Conservation (phyloP, 208 protist genomes). For the Crithidia brevicula region DNA sequence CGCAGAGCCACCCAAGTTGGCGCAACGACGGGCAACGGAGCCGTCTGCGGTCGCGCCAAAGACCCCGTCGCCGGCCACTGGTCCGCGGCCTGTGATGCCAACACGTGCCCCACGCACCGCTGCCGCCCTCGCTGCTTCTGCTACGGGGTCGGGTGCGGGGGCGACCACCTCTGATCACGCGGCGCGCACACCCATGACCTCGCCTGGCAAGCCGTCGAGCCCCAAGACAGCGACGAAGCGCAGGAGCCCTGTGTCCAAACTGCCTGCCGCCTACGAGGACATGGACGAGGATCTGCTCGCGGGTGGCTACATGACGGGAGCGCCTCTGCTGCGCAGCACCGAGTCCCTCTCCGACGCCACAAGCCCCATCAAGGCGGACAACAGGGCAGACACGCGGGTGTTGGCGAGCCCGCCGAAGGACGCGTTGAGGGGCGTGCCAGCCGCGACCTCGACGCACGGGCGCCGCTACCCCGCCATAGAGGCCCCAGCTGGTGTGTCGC, state of each 20-base stretch:
- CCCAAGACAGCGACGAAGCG: neutral
- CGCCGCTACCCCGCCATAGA: conserved; percentile 17
- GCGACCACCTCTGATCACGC: neutral
- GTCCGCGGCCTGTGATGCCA: neutral
- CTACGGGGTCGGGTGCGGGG: neutral
- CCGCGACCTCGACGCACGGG: conserved; percentile 1
- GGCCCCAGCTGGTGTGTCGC: conserved; percentile 5
- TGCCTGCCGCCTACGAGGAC: neutral
- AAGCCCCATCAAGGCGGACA: neutral
- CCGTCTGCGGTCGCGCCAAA: neutral
- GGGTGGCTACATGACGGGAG: conserved; percentile 30
- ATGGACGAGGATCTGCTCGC: conserved; percentile 33
- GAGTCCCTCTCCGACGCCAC: conserved; percentile 1
- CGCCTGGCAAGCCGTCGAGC: neutral
- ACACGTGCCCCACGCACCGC: neutral
- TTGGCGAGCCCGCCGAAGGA: conserved; percentile 5
- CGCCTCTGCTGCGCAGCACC: conserved; percentile 11
- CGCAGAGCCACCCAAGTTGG: conserved; percentile 3
- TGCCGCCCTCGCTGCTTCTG: no score
- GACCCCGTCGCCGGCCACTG: conserved; percentile 1
- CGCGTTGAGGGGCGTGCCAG: neutral
- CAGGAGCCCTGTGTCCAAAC: neutral
- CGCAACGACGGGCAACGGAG: neutral
- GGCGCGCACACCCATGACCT: neutral
- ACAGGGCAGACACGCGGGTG: neutral